Evolutionary conservation across 225 moss, liverwort and hornwort species (phyloP).

Genomic region (Pleurozium schreberi): DNA sequence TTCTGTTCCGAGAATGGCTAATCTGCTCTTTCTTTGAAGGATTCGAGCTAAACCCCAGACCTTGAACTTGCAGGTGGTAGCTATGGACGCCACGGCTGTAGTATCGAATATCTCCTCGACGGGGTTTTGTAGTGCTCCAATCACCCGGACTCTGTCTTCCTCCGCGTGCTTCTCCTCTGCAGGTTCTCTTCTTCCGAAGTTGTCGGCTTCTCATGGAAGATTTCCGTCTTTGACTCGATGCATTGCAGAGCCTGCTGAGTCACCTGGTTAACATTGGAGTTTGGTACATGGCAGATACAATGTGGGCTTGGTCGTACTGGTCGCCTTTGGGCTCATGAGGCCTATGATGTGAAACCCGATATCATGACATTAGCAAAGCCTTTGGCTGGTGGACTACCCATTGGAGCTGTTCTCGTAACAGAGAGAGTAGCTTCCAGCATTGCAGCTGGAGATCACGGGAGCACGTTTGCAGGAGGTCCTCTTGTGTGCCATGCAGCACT

Average conservation of each 20-base stretch:
- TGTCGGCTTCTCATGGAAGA: background rate
- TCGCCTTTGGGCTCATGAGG: constrained; percentile 67
- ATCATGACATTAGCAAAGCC: constrained; percentile 89
- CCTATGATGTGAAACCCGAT: constrained; percentile 57
- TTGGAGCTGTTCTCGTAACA: constrained; percentile 78
- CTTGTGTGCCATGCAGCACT: constrained; percentile 47
- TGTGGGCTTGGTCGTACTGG: constrained; percentile 82
- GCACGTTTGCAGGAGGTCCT: constrained; percentile 46
- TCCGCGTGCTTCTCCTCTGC: background rate
- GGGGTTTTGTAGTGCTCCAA: background rate
- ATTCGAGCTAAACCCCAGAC: background rate
- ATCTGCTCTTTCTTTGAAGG: background rate
- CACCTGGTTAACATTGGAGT: background rate
- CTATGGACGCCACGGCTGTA: background rate
- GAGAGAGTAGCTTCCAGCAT: constrained; percentile 64
- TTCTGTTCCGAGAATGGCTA: background rate
- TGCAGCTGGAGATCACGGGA: constrained; percentile 48
- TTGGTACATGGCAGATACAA: constrained; percentile 33
- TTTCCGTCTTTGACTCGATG: background rate
- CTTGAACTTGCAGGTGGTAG: background rate
- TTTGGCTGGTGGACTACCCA: constrained; percentile 75
- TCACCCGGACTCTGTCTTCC: background rate
- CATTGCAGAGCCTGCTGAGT: constrained; percentile 11
- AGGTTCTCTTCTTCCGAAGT: background rate
- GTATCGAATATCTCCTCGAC: background rate